Evolutionary conservation across 306 rosid genomes (phyloP), one percentile per base, ranked within the genome.

Genomic region (Medicago arabica): DNA sequence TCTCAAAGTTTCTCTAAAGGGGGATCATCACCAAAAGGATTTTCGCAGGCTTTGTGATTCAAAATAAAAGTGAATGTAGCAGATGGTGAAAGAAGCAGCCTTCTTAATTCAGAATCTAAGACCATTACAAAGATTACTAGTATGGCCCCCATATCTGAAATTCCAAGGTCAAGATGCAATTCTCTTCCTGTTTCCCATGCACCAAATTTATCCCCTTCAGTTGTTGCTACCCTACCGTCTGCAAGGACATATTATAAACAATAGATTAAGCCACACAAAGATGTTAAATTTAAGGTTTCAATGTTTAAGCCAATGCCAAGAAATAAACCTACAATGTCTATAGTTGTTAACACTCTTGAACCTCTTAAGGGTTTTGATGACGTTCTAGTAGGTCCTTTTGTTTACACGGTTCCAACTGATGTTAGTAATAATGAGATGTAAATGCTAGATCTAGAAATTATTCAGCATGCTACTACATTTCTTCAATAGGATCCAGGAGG

Each of bases 291-390:
- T 36, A 80, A 86, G 82, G 96, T 95, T 81, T 59, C 96, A 62
- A 75, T 96, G 99, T 74, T 79, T 96, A 7, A 96, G 99, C 88
- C 89, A 96, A 80, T 97, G 57, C 97, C 97, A 5, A 92, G 88
- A 74, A 87, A 81, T 9, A 81, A 98, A 18, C 98, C 99, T 3
- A 36, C 91, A 11, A 96, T 96, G 86, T 82, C 85, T 25, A 76
- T 80, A 0, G 99, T 96, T 43, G 98, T 96, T 31, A 76, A 83
- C 18, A 87, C 86, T 21, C 75, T 96, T 8, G 98, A 82, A 54
- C 93, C 99, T 1, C 97, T 96, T 34, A 72, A 92, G 76, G 90
- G 90, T 55, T 90, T 79, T 44, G 87, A 83, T 41, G 99, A 96
- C 50, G 18, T 87, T 21, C 89, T 91, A 1, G 80, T 87, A 71